Percentiles rank a stretch among this genome's conserved stretches.
Conservation (phyloP, 495 filamentous ascomycete species). For the Neurospora sp. region DNA sequence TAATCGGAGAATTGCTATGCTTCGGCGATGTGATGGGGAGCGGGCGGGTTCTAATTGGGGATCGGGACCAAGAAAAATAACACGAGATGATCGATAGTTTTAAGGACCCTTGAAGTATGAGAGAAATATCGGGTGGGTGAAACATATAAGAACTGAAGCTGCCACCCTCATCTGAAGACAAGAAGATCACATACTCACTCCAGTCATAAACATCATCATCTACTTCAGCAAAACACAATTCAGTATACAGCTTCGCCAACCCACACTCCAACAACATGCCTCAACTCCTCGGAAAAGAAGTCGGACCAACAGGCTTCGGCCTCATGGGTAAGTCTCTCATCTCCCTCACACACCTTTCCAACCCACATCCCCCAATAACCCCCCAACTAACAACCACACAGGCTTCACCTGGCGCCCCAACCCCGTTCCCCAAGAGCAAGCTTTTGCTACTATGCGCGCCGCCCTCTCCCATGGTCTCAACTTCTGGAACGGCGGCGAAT, state of each 20-base stretch:
- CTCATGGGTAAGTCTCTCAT: constrained; percentile 39
- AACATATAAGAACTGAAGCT: neutral
- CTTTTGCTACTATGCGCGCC: constrained; percentile 58
- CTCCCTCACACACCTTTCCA: neutral
- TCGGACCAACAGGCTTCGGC: constrained; percentile 49
- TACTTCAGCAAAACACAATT: neutral
- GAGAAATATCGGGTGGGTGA: neutral
- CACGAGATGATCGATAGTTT: neutral
- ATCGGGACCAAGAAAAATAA: neutral
- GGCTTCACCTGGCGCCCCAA: constrained; percentile 65
- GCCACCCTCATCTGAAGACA: neutral
- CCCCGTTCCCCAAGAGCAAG: constrained; percentile 47
- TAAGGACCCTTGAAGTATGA: neutral
- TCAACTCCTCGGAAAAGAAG: constrained; percentile 37
- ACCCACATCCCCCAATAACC: neutral
- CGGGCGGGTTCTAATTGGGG: neutral
- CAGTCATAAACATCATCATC: neutral
- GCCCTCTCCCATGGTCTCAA: constrained; percentile 55
- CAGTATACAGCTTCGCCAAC: neutral
- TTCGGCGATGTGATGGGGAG: neutral
- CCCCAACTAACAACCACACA: constrained; percentile 13
- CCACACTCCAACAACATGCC: constrained; percentile 28
- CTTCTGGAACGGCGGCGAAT: constrained; percentile 74
- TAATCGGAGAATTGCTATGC: neutral
- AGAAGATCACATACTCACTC: neutral